Conservation (phyloP, 176 grass and related monocot genomes). For the Rhipidocladum racemiflorum region DNA sequence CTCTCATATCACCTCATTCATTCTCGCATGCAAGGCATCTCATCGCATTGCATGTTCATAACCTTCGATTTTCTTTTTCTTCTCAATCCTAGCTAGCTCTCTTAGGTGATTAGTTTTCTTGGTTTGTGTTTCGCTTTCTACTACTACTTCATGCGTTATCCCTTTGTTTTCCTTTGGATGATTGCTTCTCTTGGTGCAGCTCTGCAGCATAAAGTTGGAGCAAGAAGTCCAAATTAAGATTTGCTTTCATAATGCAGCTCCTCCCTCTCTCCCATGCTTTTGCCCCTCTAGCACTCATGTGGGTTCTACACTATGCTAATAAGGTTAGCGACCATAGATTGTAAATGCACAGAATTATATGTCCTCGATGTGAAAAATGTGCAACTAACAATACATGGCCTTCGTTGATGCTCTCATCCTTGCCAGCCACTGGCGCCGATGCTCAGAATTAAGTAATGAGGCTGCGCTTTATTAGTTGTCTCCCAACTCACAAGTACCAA, state of each 20-base stretch:
- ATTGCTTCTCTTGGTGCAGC: conserved; percentile 35
- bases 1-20: conserved; percentile 17
- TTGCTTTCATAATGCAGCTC: conserved; percentile 40
- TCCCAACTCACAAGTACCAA: conserved; percentile 27
- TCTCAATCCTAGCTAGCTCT: too few species aligned
- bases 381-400: not conserved
- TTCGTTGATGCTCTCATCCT: conserved; percentile 14
- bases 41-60: not conserved
- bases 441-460: conserved; percentile 25
- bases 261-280: not conserved
- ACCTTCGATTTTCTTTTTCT: not conserved
- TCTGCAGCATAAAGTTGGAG: conserved; percentile 35
- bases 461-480: conserved; percentile 39
- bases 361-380: not conserved
- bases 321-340: not conserved
- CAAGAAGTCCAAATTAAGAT: conserved; percentile 46
- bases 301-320: not conserved
- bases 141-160: not conserved
- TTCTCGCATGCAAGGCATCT: not conserved
- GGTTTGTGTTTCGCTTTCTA: conserved; percentile 24
- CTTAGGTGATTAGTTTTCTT: conserved; percentile 23
- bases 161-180: conserved; percentile 40
- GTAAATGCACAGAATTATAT: conserved; percentile 32
- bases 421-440: conserved; percentile 17
- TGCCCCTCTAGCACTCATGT: conserved; percentile 31